Conservation (phyloP, 2,329 filamentous ascomycete species). For the Emergomyces orientalis region DNA sequence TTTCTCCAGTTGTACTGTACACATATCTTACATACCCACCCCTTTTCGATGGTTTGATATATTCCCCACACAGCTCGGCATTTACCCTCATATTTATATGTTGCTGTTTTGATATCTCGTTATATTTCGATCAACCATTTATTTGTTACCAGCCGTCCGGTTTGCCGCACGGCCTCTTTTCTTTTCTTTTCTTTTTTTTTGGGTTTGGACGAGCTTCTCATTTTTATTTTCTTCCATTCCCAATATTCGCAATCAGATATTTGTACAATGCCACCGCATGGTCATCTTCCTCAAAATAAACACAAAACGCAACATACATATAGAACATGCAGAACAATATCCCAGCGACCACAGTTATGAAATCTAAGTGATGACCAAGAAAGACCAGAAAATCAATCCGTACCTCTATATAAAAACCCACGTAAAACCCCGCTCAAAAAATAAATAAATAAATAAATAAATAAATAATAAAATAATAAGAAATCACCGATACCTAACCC, state of each 20-base stretch:
- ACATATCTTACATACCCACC: background rate
- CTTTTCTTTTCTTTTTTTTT: background rate
- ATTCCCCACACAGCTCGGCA: background rate
- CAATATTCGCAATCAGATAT: background rate
- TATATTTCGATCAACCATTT: background rate
- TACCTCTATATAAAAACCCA: background rate
- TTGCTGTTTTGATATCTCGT: background rate
- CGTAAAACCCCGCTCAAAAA: background rate
- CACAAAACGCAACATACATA: background rate
- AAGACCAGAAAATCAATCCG: background rate
- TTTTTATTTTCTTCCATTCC: background rate
- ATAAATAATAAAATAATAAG: background rate
- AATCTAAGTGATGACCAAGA: background rate
- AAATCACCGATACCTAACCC: conserved; percentile 34
- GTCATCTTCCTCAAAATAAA: background rate
- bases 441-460: background rate
- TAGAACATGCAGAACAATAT: background rate
- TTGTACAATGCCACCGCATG: background rate
- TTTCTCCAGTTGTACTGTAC: background rate
- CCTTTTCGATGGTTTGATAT: background rate
- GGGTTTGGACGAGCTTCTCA: background rate
- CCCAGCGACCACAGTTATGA: background rate
- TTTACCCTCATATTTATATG: background rate
- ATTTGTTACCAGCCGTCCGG: background rate
- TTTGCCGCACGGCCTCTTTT: background rate